Evolutionary conservation across 2,329 filamentous ascomycete species (phyloP), one percentile per base, ranked within the genome.

Genomic region (Colletotrichum abscissum): DNA sequence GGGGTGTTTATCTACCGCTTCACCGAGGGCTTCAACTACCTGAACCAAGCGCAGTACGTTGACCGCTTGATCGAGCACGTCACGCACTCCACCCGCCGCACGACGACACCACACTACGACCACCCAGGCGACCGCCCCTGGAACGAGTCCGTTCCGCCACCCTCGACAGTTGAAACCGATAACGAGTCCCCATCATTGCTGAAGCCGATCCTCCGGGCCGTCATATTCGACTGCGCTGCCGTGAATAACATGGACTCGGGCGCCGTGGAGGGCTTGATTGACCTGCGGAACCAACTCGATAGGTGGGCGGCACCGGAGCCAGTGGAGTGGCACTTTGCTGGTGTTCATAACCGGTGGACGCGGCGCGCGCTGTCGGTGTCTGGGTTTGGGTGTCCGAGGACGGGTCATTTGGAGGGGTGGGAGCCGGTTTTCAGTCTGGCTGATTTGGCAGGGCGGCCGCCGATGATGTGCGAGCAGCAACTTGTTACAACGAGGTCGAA

Each of bases 231-330:
- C 79, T 90, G 89, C 77, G 86, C 87, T 0, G 84, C 88, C 2
- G 87, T 91, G 58, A 88, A 89, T 76, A 84, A 85, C 65, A 81
- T 91, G 55, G 90, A 92, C 73, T 84, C 89, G 3, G 91, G 89
- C 0, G 87, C 87, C 9, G 80, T 90, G 0, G 89, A 92, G 75
- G 87, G 87, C 0, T 80, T 92, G 5, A 82, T 90, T 33, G 89
- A 91, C 76, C 79, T 90, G 7, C 85, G 88, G 35, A 86, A 86
- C 72, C 84, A 87, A n/a, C 82, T 92, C 2, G 87, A 90, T 77
- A 82, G 84, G 6, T 87, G 90, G 76, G 86, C 88, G 0, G 78
- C 82, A 1, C 87, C 87, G 0, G 82, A 85, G 33, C 73, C 77
- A 0, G 86, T 88, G 4, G 85, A 88, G 74, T 88, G 86, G 86